These are phyloP conservation scores for Tulasnella sp. DNA, from an alignment of 768 basidiomycete species.

Conservation along the genomic window DNA sequence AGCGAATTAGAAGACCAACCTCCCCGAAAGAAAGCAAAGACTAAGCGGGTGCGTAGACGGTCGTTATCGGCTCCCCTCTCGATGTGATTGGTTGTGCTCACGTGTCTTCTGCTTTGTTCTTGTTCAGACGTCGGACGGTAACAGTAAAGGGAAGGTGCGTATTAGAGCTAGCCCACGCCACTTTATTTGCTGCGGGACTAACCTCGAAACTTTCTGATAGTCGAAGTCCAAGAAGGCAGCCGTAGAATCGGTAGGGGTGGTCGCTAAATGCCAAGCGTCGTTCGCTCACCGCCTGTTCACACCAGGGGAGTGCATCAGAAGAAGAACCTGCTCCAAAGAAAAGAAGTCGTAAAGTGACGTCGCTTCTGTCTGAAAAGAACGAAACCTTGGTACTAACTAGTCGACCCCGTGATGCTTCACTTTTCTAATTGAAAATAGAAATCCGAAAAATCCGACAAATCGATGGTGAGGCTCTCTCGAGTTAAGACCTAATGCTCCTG, in stretches of 20 bases:
- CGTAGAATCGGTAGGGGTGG: background rate
- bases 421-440: conserved; percentile 33
- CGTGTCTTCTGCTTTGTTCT: background rate
- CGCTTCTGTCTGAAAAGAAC: background rate
- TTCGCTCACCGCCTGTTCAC: background rate
- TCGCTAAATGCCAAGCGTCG: background rate
- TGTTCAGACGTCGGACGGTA: background rate
- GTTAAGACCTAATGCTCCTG: background rate
- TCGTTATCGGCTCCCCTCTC: background rate
- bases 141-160: conserved; percentile 24
- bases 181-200: background rate
- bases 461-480: background rate
- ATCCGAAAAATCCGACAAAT: conserved; percentile 16
- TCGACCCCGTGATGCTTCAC: background rate
- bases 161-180: background rate
- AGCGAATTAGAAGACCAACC: conserved; percentile 58
- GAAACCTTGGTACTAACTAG: too few species aligned
- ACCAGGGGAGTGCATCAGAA: conserved; percentile 40
- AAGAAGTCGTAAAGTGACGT: background rate
- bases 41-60: background rate
- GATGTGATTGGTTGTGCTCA: background rate
- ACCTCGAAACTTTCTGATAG: background rate
- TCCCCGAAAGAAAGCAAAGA: conserved; percentile 42
- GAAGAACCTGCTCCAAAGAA: background rate
- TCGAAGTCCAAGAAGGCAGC: background rate